Evolutionary conservation across 2,329 filamentous ascomycete species (phyloP), one percentile per base, ranked within the genome.

Genomic region (Diaporthe vaccinii): DNA sequence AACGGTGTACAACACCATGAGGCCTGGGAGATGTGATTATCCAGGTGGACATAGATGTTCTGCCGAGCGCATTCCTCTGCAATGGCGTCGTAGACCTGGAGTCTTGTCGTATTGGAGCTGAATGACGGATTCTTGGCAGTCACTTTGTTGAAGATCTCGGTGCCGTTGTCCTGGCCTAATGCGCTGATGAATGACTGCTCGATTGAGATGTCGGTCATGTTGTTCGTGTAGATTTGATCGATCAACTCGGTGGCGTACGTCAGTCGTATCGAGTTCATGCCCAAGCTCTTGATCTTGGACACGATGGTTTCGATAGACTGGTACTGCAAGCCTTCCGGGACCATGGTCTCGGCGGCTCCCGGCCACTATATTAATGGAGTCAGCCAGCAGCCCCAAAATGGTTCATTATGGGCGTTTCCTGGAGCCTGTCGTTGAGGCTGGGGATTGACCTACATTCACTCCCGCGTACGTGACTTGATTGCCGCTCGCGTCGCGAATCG

Each of bases 181-280:
- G 81, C 88, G 22, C 80, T 82, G 6, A 77, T 82, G 28, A 90
- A 88, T 0, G 88, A 87, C 6, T 82, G 84, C 73, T 85, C 78
- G 15, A 91, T 79, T 3, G 85, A 82, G 1, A 88, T 81, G 55
- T 91, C 89, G 34, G 82, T 75, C 12, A 85, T 86, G n/a, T 83
- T 83, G 73, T 88, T 88, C 73, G 81, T 84, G 58, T 88, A 86
- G 76, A 89, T 89, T 79, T 91, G 85, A 77, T 93, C 91, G 70
- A 93, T 84, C 88, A 93, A 90, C 79, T 93, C 87, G 74, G 90
- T 93, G 4, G 91, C 90, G 73, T 88, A 93, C 0, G 90, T 92
- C 57, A 93, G 82, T 2, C 91, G 89, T 36, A 93, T 88, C 1
- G 89, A 87, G 78, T 93, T 93, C 85, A 93, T 89, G 22, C 90